These are phyloP conservation scores for Ceratorhiza oryzae-sativae DNA, from an alignment of 1,284 basidiomycete species.

Conservation along the genomic window DNA sequence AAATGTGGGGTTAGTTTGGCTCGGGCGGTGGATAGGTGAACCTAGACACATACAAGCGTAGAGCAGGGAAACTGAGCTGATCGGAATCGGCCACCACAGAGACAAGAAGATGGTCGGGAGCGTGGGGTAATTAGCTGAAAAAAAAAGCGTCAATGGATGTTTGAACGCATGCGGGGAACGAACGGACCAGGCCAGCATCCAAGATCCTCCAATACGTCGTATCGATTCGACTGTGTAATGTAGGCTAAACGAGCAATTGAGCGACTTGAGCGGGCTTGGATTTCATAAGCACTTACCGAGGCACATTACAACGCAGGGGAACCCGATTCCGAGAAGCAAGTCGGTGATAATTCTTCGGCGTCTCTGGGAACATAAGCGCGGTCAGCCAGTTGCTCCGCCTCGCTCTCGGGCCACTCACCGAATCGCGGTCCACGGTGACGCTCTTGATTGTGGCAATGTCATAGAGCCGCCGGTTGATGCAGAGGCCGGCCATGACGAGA, in stretches of 20 bases:
- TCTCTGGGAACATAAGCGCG: conserved; percentile 22
- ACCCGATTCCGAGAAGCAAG: conserved; percentile 54
- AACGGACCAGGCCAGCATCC: conserved; percentile 39
- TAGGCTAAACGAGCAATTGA: conserved; percentile 31
- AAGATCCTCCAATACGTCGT: conserved; percentile 42
- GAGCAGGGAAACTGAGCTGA: conserved; percentile 32
- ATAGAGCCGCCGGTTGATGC: conserved; percentile 61
- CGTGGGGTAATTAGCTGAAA: background rate
- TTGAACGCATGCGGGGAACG: too few relatives aligned
- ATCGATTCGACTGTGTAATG: conserved; percentile 41
- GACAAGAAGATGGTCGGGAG: background rate
- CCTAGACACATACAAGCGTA: conserved; percentile 32
- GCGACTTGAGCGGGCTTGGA: background rate
- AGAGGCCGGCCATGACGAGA: conserved; percentile 55
- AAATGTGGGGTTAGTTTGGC: background rate
- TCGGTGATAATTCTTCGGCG: conserved; percentile 51
- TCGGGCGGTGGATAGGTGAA: background rate
- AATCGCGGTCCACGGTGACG: conserved; percentile 51
- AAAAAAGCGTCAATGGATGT: background rate
- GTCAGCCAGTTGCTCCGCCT: background rate
- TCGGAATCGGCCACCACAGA: conserved; percentile 22
- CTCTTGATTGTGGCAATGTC: conserved; percentile 53
- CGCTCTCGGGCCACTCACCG: too few relatives aligned
- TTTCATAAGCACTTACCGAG: conserved; percentile 56
- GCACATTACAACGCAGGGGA: conserved; percentile 58